phyloP scores from a whole-genome alignment of 2,329 filamentous ascomycete species.

The Fusarium sp. region DNA sequence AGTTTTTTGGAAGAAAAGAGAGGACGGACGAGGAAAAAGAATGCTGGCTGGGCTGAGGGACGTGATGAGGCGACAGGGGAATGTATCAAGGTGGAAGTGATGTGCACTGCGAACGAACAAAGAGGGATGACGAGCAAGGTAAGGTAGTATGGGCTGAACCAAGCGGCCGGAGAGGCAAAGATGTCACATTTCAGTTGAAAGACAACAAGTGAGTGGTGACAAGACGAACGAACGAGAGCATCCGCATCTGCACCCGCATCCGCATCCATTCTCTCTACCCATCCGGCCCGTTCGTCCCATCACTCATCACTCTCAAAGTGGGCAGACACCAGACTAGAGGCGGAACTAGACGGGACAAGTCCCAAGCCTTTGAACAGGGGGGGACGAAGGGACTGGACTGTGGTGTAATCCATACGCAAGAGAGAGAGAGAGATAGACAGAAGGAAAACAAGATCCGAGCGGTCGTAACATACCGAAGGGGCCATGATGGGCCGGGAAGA shows the following conservation, averaged over 20 bases:
- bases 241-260: background rate
- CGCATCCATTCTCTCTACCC: background rate
- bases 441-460: slow-evolving; percentile 25
- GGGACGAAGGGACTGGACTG: background rate
- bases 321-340: slow-evolving; percentile 28
- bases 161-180: slow-evolving; percentile 23
- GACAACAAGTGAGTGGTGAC: background rate
- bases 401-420: background rate
- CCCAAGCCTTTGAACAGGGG: slow-evolving; percentile 13
- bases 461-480: slow-evolving; percentile 63
- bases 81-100: slow-evolving; percentile 27
- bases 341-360: slow-evolving; percentile 22
- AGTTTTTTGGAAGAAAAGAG: background rate
- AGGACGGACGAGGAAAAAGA: background rate
- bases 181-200: slow-evolving; percentile 22
- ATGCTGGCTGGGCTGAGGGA: background rate
- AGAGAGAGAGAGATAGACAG: slow-evolving; percentile 1
- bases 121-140: slow-evolving; percentile 18
- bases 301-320: slow-evolving; percentile 21
- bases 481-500: slow-evolving; percentile 71
- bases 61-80: slow-evolving; percentile 15
- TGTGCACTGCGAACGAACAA: slow-evolving; percentile 24
- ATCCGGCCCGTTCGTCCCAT: background rate
- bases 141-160: slow-evolving; percentile 27
- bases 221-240: background rate